phyloP scores from a whole-genome alignment of 108 stramenopile genomes.

The Discostella pseudostelligera region DNA sequence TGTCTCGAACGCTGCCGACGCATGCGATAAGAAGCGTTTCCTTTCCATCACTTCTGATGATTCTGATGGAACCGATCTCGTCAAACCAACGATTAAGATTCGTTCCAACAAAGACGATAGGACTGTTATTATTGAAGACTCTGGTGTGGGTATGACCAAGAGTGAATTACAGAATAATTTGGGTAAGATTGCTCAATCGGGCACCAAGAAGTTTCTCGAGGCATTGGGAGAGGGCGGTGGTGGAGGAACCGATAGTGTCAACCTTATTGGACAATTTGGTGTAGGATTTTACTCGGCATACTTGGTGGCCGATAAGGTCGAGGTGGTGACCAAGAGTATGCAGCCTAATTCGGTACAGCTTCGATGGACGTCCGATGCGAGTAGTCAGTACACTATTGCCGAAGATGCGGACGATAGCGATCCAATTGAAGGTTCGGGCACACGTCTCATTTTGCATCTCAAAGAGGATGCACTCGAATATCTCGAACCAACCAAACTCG shows the following conservation, averaged over 20 bases:
- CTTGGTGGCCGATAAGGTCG: conserved; percentile 93
- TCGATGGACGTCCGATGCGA: conserved; percentile 79
- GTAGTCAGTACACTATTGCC: conserved; percentile 67
- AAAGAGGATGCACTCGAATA: conserved; percentile 87
- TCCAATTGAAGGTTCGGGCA: conserved; percentile 73
- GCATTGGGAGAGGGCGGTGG: conserved; percentile 73
- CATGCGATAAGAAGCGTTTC: conserved; percentile 99
- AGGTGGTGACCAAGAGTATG: conserved; percentile 90
- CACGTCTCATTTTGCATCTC: conserved; percentile 83
- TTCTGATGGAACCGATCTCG: conserved; percentile 20
- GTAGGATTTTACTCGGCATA: conserved; percentile 99
- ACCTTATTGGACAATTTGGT: conserved; percentile 98
- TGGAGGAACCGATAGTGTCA: conserved; percentile 59
- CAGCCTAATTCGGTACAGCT: conserved; percentile 58
- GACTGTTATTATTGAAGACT: conserved; percentile 93
- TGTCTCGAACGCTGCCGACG: conserved; percentile 92
- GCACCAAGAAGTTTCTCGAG: conserved; percentile 86
- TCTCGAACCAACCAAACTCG: conserved; percentile 71
- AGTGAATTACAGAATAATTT: conserved; percentile 94
- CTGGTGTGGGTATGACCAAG: conserved; percentile 95
- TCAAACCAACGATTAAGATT: conserved; percentile 74
- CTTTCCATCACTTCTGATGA: conserved; percentile 65
- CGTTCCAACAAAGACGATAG: conserved; percentile 62
- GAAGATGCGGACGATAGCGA: conserved; percentile 51
- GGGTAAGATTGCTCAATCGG: conserved; percentile 92